Evolutionary conservation across 225 moss, liverwort and hornwort species (phyloP), one percentile per base, ranked within the genome.

Genomic region (Asterella californica): DNA sequence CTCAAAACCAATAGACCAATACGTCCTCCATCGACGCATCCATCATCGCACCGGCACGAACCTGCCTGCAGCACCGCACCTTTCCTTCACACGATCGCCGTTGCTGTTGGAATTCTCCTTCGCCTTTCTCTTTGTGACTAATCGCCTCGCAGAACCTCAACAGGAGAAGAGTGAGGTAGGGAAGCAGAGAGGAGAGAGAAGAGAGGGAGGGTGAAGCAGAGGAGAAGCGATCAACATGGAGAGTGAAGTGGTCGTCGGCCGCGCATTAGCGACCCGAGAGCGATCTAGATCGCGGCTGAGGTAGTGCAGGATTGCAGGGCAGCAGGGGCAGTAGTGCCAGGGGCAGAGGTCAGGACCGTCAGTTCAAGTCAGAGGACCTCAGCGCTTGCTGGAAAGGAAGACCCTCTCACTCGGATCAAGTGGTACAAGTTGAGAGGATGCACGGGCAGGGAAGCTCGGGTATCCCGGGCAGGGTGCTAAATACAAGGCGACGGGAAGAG

Each of bases 1-100:
- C 34, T 14, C 55, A 54, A 18, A 46, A 49, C 71, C 42, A 42
- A 25, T 10, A 70, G 5, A 27, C n/a, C 24, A 48, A 24, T 25
- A 47, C 45, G 47, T 72, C 71, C 46, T 47, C 47, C 38, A 24
- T 48, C 71, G 47, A 72, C 33, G 74, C 46, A 71, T 71, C 71
- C 71, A 71, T 71, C 71, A 71, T 71, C 71, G 46, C 22, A 71
- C 45, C 46, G 3, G 4, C 11, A 48, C 7, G 11, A 48, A 48
- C 48, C 48, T 6, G n/a, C n/a, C n/a, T n/a, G n/a, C 59, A 6
- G 5, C 25, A 19, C 42, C 1, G 19, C 42, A 18, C 46, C 46
- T 47, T 21, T 71, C 27, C 46, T 47, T 71, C 71, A 48, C 36
- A 18, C 71, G 71, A 45, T 25, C 71, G 46, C 32, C 32, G 67